These are phyloP conservation scores for Coniferiporia sulphurascens DNA, from an alignment of 1,284 basidiomycete species.

Conservation along the genomic window DNA sequence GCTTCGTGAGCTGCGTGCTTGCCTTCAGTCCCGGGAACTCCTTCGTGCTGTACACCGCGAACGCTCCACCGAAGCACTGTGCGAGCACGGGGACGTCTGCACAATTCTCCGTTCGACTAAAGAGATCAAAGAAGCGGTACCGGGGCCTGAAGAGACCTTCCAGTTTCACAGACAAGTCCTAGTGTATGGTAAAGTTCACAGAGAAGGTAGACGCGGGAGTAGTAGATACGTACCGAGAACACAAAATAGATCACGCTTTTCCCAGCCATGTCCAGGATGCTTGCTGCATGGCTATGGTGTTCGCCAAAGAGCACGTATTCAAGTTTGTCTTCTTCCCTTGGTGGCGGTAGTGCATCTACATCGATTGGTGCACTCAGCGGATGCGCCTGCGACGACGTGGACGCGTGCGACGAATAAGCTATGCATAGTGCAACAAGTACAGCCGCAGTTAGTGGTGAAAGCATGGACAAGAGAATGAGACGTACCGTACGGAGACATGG, in stretches of 20 bases:
- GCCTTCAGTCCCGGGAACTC: conserved; percentile 71
- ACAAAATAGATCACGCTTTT: conserved; percentile 63
- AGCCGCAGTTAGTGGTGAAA: neutral
- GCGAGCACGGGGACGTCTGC: conserved; percentile 51
- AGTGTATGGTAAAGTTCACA: conserved; percentile 4
- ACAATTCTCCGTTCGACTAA: conserved; percentile 26
- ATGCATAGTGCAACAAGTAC: neutral
- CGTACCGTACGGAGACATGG: conserved; percentile 6
- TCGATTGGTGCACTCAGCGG: conserved; percentile 9
- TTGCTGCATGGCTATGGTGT: conserved; percentile 51
- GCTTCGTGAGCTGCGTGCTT: conserved; percentile 71
- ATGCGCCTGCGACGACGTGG: neutral
- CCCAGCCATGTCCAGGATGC: conserved; percentile 51
- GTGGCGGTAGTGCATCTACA: conserved; percentile 13
- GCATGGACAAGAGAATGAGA: neutral
- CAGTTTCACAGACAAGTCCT: conserved; percentile 53
- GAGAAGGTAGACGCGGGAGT: conserved; percentile 25
- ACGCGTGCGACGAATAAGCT: neutral
- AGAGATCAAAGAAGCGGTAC: conserved; percentile 65
- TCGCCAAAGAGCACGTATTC: conserved; percentile 15
- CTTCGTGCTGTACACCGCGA: conserved; percentile 74
- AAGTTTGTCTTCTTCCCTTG: conserved; percentile 15
- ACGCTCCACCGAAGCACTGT: conserved; percentile 63
- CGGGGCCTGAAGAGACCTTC: conserved; percentile 64
- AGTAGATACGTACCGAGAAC: conserved; percentile 45